These are phyloP conservation scores for Hypholoma fasciculare DNA, from an alignment of 768 basidiomycete species.

Conservation along the genomic window DNA sequence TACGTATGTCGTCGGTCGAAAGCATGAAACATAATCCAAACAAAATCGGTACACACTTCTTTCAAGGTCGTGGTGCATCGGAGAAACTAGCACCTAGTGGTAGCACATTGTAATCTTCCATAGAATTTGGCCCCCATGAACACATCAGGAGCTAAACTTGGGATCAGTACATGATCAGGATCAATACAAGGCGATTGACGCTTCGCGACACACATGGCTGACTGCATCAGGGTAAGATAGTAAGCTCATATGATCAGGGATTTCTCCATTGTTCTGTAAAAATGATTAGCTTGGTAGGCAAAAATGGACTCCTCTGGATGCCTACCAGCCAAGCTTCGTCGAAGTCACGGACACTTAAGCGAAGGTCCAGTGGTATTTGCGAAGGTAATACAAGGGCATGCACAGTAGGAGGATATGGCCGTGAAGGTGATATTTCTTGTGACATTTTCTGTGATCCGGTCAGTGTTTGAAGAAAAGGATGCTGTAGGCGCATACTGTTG, in stretches of 20 bases:
- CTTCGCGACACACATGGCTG: conserved; percentile 50
- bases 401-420: conserved; percentile 72
- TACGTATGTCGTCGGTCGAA: too few relatives aligned
- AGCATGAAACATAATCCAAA: not conserved
- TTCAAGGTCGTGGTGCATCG: conserved; percentile 8
- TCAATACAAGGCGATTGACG: not conserved
- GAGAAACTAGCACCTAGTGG: conserved; percentile 51
- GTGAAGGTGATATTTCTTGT: conserved; percentile 42
- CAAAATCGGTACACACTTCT: not conserved
- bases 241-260: conserved; percentile 81
- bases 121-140: conserved; percentile 47
- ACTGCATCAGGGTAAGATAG: conserved; percentile 56
- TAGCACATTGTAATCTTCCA: conserved; percentile 54
- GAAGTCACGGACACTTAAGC: conserved; percentile 64
- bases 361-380: conserved; percentile 69
- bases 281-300: conserved; percentile 4
- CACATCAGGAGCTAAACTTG: conserved; percentile 47
- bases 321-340: conserved; percentile 64
- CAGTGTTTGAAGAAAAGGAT: not conserved
- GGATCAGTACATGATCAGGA: conserved; percentile 9
- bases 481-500: conserved; percentile 42
- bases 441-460: conserved; percentile 43
- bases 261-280: conserved; percentile 47
- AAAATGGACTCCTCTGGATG: conserved; percentile 9
- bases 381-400: conserved; percentile 78